A percentile compares a stretch with the other conserved stretches of the same genome.
Conservation (phyloP, 2,329 filamentous ascomycete species). For the Achaetomium macrosporum region DNA sequence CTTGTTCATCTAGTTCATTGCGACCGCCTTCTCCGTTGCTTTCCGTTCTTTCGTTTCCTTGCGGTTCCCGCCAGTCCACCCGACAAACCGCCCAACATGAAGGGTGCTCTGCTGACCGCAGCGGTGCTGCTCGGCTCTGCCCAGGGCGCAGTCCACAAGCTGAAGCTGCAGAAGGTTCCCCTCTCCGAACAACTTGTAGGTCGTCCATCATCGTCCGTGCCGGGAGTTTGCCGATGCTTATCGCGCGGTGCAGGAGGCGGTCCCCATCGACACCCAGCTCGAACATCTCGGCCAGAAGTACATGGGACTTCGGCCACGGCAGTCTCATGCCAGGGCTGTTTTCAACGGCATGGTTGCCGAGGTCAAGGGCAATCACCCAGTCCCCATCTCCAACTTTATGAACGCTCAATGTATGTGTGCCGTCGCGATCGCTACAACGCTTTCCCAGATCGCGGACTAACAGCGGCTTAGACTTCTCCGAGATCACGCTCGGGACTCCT, state of each 20-base stretch:
- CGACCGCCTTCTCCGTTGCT: not conserved
- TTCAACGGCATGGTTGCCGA: conserved; percentile 70
- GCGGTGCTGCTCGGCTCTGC: conserved; percentile 76
- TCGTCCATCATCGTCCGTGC: conserved; percentile 19
- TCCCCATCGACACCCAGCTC: conserved; percentile 75
- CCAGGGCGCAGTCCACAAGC: conserved; percentile 83
- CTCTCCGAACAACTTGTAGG: conserved; percentile 86
- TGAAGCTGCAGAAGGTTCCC: conserved; percentile 96
- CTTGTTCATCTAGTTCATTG: not conserved
- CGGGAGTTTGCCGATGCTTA: conserved; percentile 12
- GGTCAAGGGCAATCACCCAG: conserved; percentile 63
- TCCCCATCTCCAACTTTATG: conserved; percentile 94
- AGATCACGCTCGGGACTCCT: conserved; percentile 87
- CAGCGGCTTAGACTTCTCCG: conserved; percentile 75
- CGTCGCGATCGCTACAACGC: not conserved
- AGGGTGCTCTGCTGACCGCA: conserved; percentile 73
- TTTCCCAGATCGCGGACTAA: not conserved
- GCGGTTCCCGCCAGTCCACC: conserved; percentile 12
- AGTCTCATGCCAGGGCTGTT: conserved; percentile 65
- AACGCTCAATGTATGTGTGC: conserved; percentile 86
- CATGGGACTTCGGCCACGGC: conserved; percentile 71
- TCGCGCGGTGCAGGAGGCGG: conserved; percentile 55
- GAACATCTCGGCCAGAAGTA: conserved; percentile 91
- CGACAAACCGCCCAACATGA: conserved; percentile 58
- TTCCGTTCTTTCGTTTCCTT: conserved; percentile 14